Evolutionary conservation across 768 basidiomycete species (phyloP).

Genomic region (Xerocomellus chrysenteron): DNA sequence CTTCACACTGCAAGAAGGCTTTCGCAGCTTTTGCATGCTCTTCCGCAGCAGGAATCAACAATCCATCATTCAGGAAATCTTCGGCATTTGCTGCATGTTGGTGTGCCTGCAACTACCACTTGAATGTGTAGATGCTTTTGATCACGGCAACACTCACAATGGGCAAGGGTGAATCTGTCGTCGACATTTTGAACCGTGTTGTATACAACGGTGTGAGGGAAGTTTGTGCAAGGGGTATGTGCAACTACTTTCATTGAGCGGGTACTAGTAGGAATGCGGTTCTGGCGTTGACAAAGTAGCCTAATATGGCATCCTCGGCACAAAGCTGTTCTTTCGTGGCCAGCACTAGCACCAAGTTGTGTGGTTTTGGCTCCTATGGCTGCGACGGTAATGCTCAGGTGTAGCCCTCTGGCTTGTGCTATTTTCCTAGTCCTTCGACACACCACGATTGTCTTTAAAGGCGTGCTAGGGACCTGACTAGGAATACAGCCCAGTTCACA

Average conservation of each 20-base stretch:
- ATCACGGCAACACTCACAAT: conserved; percentile 35
- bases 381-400: no score
- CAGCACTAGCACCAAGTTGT: neutral
- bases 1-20: conserved; percentile 69
- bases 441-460: no score
- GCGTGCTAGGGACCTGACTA: no score
- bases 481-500: no score
- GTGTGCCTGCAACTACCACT: conserved; percentile 57
- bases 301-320: neutral
- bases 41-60: conserved; percentile 69
- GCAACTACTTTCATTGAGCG: conserved; percentile 6
- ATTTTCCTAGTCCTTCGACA: no score
- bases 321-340: neutral
- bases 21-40: conserved; percentile 77
- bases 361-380: no score
- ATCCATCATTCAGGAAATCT: conserved; percentile 62
- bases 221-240: neutral
- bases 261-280: neutral
- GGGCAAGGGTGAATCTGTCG: conserved; percentile 51
- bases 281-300: neutral
- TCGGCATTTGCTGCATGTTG: conserved; percentile 82
- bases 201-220: neutral
- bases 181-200: conserved; percentile 24
- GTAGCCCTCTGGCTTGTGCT: no score
- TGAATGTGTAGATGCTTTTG: neutral